Base-by-base conservation (phyloP, 331 rosid genomes). In the Malus hybrid region DNA sequence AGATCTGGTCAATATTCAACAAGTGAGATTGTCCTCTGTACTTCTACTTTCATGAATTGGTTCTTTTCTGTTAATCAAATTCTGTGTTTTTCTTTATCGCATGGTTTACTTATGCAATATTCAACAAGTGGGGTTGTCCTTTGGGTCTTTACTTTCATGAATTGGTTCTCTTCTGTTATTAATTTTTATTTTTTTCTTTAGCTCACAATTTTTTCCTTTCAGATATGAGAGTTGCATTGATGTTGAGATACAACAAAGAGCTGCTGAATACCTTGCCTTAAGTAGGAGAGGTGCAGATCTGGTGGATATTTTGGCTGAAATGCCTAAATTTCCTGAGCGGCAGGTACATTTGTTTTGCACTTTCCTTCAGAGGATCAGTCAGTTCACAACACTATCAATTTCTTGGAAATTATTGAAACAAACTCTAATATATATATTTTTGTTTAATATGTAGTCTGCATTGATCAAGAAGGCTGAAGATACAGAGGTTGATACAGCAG, bases 251-350 rank as follows among this genome's bases (percentile, higher is more conserved):
- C 99, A 95, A 83, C 99, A 95, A 76, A 88, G 99, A 62, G 97
- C 99, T 81, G 97, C 87, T 48, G 99, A 95, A 80, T 95, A 95
- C 81, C 78, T 89, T 84, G 92, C 96, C 60, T 80, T 95, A 80
- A 95, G 99, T 82, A 86, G 93, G 85, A 95, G 91, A 89, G 97
- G 99, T 72, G 96, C 74, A 80, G 86, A 88, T 77, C 81, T 95
- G 46, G 86, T 86, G 88, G 90, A 95, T 82, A 87, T 95, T 80
- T 81, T 95, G 87, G 97, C 99, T 44, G 99, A 95, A 83, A 95
- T 95, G 97, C 99, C 99, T 50, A 95, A 95, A 87, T 95, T 95
- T 83, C 99, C 98, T 22, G 98, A 95, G 86, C 88, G 99, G 65
- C 97, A 91, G 97, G 99, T 94, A 81, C 54, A 54, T 82, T 71